phyloP scores from a whole-genome alignment of 176 grass and related monocot genomes.

The Oryza rufipogon region DNA sequence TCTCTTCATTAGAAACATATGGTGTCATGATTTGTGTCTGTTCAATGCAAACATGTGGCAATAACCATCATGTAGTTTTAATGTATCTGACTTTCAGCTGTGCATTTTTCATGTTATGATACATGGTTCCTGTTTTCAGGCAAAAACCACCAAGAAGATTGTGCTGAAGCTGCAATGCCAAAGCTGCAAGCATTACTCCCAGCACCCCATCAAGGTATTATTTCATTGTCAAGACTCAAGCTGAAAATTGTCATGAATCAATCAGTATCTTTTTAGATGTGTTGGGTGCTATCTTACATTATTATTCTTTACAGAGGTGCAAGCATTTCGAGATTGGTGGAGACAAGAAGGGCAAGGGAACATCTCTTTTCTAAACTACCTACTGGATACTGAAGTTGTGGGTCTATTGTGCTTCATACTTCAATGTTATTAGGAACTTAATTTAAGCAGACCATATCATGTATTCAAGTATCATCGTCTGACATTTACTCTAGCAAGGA shows the following conservation, averaged over 20 bases:
- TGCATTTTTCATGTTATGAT: background rate
- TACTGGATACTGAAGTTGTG: conserved; percentile 24
- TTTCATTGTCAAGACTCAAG: background rate
- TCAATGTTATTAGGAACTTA: conserved; percentile 38
- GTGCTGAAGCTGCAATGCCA: conserved; percentile 94
- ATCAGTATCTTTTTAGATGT: background rate
- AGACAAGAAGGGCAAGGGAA: conserved; percentile 99
- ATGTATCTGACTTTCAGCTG: background rate
- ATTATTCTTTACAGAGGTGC: conserved; percentile 59
- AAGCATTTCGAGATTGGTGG: conserved; percentile 98
- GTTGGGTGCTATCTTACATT: background rate
- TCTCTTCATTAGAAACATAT: no score
- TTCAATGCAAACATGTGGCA: background rate
- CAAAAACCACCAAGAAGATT: conserved; percentile 97
- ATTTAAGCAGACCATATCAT: conserved; percentile 34
- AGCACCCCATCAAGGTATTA: conserved; percentile 71
- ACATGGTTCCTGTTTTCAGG: conserved; percentile 45
- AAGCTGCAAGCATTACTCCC: conserved; percentile 90
- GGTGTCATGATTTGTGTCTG: background rate
- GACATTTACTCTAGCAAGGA: conserved; percentile 11
- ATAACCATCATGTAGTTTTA: background rate
- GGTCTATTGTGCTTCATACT: conserved; percentile 18
- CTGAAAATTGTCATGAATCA: background rate
- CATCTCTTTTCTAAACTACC: conserved; percentile 77
- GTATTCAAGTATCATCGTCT: conserved; percentile 31